phyloP scores from a whole-genome alignment of 2,329 filamentous ascomycete species.

The Fusarium avenaceum region DNA sequence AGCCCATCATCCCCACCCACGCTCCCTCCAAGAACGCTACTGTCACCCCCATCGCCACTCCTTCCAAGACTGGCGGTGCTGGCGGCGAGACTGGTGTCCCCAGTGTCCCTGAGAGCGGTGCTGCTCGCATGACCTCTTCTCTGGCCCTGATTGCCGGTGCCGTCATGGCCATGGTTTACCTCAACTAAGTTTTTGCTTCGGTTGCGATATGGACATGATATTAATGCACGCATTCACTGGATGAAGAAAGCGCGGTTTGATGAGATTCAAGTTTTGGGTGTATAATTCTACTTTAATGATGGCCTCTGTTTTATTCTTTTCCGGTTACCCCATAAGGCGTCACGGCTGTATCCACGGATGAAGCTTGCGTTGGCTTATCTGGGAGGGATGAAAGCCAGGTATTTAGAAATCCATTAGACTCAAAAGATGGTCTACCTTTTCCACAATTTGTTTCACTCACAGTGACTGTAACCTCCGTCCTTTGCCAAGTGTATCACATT shows the following conservation, averaged over 20 bases:
- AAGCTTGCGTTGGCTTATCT: constrained; percentile 40
- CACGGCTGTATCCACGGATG: constrained; percentile 42
- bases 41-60: constrained; percentile 27
- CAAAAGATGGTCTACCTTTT: constrained; percentile 33
- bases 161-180: constrained; percentile 53
- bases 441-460: background rate
- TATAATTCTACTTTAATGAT: constrained; percentile 49
- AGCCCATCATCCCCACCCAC: constrained; percentile 37
- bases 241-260: constrained; percentile 44
- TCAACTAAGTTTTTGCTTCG: constrained; percentile 47
- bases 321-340: constrained; percentile 49
- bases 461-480: background rate
- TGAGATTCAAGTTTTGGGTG: constrained; percentile 45
- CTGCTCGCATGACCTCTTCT: constrained; percentile 49
- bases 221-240: constrained; percentile 31
- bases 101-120: constrained; percentile 13
- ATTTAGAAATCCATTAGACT: constrained; percentile 47
- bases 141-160: constrained; percentile 53
- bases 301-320: constrained; percentile 48
- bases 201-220: constrained; percentile 31
- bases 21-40: constrained; percentile 33
- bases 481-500: background rate
- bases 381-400: constrained; percentile 42
- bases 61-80: constrained; percentile 21
- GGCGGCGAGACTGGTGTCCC: background rate